Percentiles rank a stretch among this genome's conserved stretches.
Conservation (phyloP, 2,329 filamentous ascomycete genomes). For the Aspergillus udagawae region DNA sequence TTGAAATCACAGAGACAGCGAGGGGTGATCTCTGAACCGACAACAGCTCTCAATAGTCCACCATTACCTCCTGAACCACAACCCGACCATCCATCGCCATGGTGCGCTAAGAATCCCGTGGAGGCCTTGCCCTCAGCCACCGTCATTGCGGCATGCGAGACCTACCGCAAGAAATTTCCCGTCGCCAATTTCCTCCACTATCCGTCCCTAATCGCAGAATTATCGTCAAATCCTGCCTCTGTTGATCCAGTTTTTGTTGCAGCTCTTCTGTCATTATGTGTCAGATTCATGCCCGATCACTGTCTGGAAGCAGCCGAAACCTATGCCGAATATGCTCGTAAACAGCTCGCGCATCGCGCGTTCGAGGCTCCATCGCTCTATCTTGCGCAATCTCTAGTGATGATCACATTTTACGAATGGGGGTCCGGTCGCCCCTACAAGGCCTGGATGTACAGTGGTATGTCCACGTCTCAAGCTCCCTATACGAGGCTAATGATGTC, state of each 20-base stretch:
- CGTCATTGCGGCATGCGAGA: slow-evolving; percentile 32
- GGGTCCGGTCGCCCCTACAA: slow-evolving; percentile 33
- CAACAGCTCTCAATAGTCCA: slow-evolving; percentile 1
- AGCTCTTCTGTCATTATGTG: slow-evolving; percentile 31
- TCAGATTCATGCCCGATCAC: slow-evolving; percentile 27
- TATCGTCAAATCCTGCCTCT: slow-evolving; percentile 25
- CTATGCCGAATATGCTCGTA: slow-evolving; percentile 32
- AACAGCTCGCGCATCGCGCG: slow-evolving; percentile 26
- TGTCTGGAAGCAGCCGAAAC: slow-evolving; percentile 23
- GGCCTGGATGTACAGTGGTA: slow-evolving; percentile 39
- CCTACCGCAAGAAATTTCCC: slow-evolving; percentile 35
- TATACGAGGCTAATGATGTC: not conserved
- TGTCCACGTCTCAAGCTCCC: not conserved
- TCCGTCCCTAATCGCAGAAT: slow-evolving; percentile 31
- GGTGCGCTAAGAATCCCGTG: slow-evolving; percentile 13
- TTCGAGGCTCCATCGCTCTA: slow-evolving; percentile 32
- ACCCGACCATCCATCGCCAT: not conserved
- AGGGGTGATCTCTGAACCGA: slow-evolving; percentile 6
- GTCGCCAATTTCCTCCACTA: slow-evolving; percentile 37
- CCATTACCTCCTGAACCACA: not conserved
- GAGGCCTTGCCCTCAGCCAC: slow-evolving; percentile 22
- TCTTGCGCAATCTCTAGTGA: slow-evolving; percentile 34
- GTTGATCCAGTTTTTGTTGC: slow-evolving; percentile 34
- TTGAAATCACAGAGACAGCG: slow-evolving; percentile 12
- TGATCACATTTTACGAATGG: slow-evolving; percentile 36